These are phyloP conservation scores for Monosporascus sp. DNA, from an alignment of 2,329 filamentous ascomycete species.

Conservation along the genomic window DNA sequence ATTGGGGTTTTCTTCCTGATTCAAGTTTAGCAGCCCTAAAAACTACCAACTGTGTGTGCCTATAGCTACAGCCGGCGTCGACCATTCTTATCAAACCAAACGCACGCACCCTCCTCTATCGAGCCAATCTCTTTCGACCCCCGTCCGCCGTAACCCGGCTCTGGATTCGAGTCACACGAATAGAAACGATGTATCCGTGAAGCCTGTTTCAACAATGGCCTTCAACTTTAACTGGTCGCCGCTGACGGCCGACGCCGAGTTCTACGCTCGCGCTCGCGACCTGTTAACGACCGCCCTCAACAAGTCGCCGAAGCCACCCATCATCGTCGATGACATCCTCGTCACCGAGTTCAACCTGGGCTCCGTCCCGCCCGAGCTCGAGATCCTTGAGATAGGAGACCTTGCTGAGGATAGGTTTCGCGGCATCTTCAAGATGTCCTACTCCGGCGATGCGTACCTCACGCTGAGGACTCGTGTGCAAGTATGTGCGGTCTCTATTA, in stretches of 20 bases:
- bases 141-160: too few species aligned
- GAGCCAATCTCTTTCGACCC: too few species aligned
- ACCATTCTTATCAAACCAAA: too few species aligned
- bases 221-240: constrained; percentile 99
- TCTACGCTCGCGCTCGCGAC: constrained; percentile 86
- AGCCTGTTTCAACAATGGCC: constrained; percentile 67
- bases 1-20: too few species aligned
- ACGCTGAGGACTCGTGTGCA: constrained; percentile 95
- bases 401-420: constrained; percentile 94
- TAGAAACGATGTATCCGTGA: constrained; percentile 23
- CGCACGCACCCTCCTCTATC: too few species aligned
- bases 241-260: constrained; percentile 87
- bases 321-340: constrained; percentile 98
- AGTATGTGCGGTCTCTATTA: constrained; percentile 43
- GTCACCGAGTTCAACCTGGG: constrained; percentile 97
- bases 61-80: too few species aligned
- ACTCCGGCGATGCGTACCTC: constrained; percentile 89
- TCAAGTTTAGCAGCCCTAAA: too few species aligned
- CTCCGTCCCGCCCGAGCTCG: constrained; percentile 87
- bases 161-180: too few species aligned
- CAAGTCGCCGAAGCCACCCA: constrained; percentile 95
- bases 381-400: constrained; percentile 97
- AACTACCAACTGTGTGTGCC: too few species aligned
- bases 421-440: constrained; percentile 99
- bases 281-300: constrained; percentile 93